Percentiles rank a stretch among this genome's conserved stretches.
Evolutionary conservation across 1,139 yeast species (phyloP).

Genomic region (Geotrichum reessii): DNA sequence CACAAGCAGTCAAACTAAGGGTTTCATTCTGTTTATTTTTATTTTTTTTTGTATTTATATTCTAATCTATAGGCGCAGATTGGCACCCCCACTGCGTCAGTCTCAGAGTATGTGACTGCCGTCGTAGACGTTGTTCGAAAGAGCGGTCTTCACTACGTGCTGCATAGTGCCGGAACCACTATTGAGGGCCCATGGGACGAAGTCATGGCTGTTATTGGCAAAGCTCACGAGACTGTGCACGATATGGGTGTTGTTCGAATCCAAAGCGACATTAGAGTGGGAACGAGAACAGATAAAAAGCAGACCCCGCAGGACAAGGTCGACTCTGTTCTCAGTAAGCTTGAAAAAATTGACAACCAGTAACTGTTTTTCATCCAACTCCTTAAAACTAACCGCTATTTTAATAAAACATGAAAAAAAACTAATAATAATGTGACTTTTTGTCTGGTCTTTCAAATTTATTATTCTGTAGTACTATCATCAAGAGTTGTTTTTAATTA

Average conservation of each 20-base stretch:
- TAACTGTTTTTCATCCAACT: not conserved
- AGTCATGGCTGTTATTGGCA: conserved; percentile 75
- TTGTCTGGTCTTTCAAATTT: no score
- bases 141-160: conserved; percentile 57
- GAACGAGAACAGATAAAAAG: conserved; percentile 46
- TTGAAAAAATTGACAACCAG: not conserved
- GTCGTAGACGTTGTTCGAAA: conserved; percentile 58
- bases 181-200: conserved; percentile 91
- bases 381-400: no score
- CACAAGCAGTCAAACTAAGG: not conserved
- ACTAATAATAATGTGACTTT: no score
- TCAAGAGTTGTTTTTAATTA: not conserved
- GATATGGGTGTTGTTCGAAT: conserved; percentile 63
- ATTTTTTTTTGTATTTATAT: not conserved
- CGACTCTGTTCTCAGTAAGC: conserved; percentile 23
- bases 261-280: conserved; percentile 80
- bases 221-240: conserved; percentile 67
- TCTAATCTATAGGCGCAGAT: conserved; percentile 39
- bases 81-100: conserved; percentile 73
- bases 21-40: not conserved
- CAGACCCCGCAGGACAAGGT: conserved; percentile 35
- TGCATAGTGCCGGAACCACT: conserved; percentile 89
- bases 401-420: no score
- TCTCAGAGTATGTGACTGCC: conserved; percentile 69
- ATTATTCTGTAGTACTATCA: not conserved